Base-by-base conservation (phyloP, 148 eudicot genomes). In the Fagopyrum esculentum region DNA sequence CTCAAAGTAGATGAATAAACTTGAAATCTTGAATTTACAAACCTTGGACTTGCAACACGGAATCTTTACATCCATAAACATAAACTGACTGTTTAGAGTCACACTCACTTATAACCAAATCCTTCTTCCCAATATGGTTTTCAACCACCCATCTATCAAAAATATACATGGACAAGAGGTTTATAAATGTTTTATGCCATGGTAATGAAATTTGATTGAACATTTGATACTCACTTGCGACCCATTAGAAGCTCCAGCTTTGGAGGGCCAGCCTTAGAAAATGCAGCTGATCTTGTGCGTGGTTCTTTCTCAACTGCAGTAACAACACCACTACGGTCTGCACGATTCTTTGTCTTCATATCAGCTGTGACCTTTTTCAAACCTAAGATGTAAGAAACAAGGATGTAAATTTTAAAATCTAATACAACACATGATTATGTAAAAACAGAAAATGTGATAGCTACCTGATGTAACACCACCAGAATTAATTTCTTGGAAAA, bases 181-280 rank as follows among this genome's bases (percentile, higher is more conserved):
- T 66, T 40, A 35, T 77, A 64, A 80, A 76, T 40, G 6, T 55
- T 40, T 49, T 17, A 15, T n/a, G n/a, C 54, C 54, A 46, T n/a
- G n/a, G 52, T 49, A 4, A 17, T 71, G 51, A 46, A 47, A 71
- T 10, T 71, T 35, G 26, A 48, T 54, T 43, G 4, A 48, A 72
- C 45, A 55, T 13, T 47, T 35, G 69, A 82, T 75, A 85, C 96
- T 90, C 80, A 95, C 99, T 95, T 95, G 44, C 97, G 94, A 80
- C 98, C 98, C 98, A 95, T 89, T 78, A 87, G 96, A 79, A 95
- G 97, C 90, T 95, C 99, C 40, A 95, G 81, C 82, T 92, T 95
- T 7, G 99, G 97, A 74, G 97, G 89, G 50, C 89, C 96, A 29
- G 87, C 72, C 84, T 90, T 95, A 54, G 97, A 78, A 85, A 82